Percentiles rank a stretch among this genome's conserved stretches.
Evolutionary conservation across 2,329 filamentous ascomycete species (phyloP).

Genomic region (Diplocarpon mali): DNA sequence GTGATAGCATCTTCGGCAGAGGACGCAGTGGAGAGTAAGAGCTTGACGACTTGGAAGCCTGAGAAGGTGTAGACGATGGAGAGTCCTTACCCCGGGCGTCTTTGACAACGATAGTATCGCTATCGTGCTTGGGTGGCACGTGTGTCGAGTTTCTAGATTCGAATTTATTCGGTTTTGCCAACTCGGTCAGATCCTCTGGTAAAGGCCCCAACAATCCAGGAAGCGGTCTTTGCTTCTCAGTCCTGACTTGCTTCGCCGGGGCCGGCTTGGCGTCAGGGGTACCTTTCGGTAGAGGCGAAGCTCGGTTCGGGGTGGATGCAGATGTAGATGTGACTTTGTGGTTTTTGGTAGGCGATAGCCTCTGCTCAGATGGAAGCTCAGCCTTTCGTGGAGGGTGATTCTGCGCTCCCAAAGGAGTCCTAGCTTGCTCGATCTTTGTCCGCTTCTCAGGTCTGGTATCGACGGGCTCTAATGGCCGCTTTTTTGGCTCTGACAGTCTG

Average conservation of each 20-base stretch:
- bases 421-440: constrained; percentile 18
- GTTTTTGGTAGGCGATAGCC: constrained; percentile 9
- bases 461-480: constrained; percentile 22
- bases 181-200: constrained; percentile 18
- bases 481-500: constrained; percentile 14
- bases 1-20: constrained; percentile 24
- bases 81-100: constrained; percentile 5
- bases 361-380: constrained; percentile 11
- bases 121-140: constrained; percentile 15
- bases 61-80: background rate
- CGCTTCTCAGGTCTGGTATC: constrained; percentile 22
- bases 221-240: constrained; percentile 13
- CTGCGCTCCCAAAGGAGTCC: constrained; percentile 10
- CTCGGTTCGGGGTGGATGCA: constrained; percentile 4
- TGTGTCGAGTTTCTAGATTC: constrained; percentile 10
- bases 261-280: constrained; percentile 5
- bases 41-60: background rate
- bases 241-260: constrained; percentile 10
- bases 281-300: constrained; percentile 12
- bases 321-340: constrained; percentile 8
- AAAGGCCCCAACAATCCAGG: constrained; percentile 21
- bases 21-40: constrained; percentile 15
- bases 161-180: constrained; percentile 8
- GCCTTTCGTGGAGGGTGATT: constrained; percentile 11
- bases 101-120: constrained; percentile 17